Evolutionary conservation across 1,139 yeast genomes (phyloP), one percentile per base, ranked within the genome.

Genomic region (Pneumocystis jirovecii): DNA sequence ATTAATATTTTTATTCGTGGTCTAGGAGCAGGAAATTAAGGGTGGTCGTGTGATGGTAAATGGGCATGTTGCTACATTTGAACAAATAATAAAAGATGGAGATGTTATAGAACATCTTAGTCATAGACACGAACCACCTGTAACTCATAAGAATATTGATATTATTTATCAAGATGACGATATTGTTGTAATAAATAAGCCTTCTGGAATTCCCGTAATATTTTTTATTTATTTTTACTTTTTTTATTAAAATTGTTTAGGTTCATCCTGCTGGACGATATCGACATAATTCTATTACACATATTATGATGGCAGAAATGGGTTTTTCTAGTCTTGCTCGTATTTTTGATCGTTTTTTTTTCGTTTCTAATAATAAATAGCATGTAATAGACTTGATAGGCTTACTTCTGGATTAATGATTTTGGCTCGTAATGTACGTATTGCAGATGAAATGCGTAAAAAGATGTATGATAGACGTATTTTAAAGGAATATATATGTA

Each of bases 371-470:
- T 44, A 35, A 31, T 56, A 21, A 42, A 60, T 15, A 21, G 40
- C 62, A 50, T 90, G 97, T 73, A 93, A 93, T 73, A 79, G 99
- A 66, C 78, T 95, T 35, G 99, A 95, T 74, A 78, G 96, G 68
- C 78, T 93, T 62, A 95, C 99, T 0, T 88, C 96, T 71, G 99
- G 99, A 0, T 78, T 95, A 60, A 90, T 95, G 96, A 88, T 95
- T 71, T 75, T 95, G 67, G 97, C 96, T 1, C 89, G 88, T 72
- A 87, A 83, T 10, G 83, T 96, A 0, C 81, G 81, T 69, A 90
- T 93, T 0, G 95, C 97, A 0, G 93, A 88, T 68, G 78, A 78
- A 59, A 82, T 91, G 78, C 89, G 87, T 56, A 81, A 81, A 68
- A 91, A 87, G 72, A 81, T 93, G 69, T 81, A 86, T 67, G 89